Evolutionary conservation across 306 rosid genomes (phyloP).

Genomic region (Castanea mollissima): DNA sequence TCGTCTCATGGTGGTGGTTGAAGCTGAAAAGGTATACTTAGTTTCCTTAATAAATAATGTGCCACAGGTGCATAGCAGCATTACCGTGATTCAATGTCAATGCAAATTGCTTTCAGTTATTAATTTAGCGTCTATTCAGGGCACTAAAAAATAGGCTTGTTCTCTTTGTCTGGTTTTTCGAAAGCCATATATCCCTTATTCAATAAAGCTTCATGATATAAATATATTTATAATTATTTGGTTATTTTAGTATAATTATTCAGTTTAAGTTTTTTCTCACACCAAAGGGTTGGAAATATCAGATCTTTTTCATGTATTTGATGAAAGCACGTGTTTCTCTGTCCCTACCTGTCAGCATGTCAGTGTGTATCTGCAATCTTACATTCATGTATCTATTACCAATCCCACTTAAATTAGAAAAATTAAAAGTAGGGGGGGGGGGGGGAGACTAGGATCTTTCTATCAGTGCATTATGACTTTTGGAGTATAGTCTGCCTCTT

Average conservation of each 20-base stretch:
- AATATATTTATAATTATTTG: not conserved
- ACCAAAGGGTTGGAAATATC: not conserved
- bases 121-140: not conserved
- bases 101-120: not conserved
- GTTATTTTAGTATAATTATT: not conserved
- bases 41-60: not conserved
- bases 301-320: not conserved
- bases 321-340: not conserved
- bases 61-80: not conserved
- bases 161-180: not conserved
- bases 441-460: not conserved
- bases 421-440: too few relatives aligned
- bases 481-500: too few relatives aligned
- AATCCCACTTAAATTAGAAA: too few relatives aligned
- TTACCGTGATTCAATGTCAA: not conserved
- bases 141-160: not conserved
- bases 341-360: not conserved
- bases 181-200: not conserved
- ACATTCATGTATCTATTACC: not conserved
- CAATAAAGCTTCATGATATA: not conserved
- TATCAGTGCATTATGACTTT: not conserved
- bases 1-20: conserved; percentile 82
- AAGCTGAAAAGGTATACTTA: conserved; percentile 75
- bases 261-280: not conserved
- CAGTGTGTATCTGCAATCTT: not conserved